phyloP scores from a whole-genome alignment of 306 rosid genomes.

The Cucurbita maxima region DNA sequence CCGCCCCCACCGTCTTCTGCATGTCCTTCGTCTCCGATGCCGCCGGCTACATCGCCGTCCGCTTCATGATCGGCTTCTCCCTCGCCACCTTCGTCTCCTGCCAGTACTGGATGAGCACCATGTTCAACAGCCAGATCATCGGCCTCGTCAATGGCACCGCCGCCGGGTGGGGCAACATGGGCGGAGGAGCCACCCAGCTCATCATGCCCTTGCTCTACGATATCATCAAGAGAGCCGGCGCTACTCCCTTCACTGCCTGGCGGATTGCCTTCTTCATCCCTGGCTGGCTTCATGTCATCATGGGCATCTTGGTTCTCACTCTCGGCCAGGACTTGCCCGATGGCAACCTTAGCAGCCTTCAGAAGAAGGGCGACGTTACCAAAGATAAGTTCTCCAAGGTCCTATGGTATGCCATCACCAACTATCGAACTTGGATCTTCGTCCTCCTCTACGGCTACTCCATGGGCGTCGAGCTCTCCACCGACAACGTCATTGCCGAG shows the following conservation, averaged over 20 bases:
- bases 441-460: constrained; percentile 81
- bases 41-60: constrained; percentile 40
- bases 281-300: constrained; percentile 45
- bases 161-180: constrained; percentile 97
- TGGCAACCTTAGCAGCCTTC: constrained; percentile 61
- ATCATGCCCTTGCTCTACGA: constrained; percentile 72
- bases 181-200: constrained; percentile 89
- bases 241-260: constrained; percentile 73
- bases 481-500: constrained; percentile 71
- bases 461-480: constrained; percentile 84
- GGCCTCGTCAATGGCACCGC: constrained; percentile 83
- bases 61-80: constrained; percentile 84
- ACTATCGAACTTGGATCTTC: constrained; percentile 82
- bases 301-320: constrained; percentile 58
- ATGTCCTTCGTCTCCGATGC: constrained; percentile 64
- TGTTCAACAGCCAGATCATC: constrained; percentile 68
- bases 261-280: constrained; percentile 79
- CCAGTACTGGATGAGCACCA: constrained; percentile 95
- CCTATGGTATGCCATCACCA: constrained; percentile 66
- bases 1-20: constrained; percentile 13
- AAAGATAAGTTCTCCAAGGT: constrained; percentile 71
- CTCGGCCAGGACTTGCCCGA: constrained; percentile 84
- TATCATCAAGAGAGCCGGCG: constrained; percentile 24
- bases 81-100: constrained; percentile 87
- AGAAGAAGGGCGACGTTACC: constrained; percentile 57